A percentile compares a stretch with the other conserved stretches of the same genome.
These are phyloP conservation scores for Annulohypoxylon nitens DNA, from an alignment of 495 filamentous ascomycete species.

Conservation along the genomic window DNA sequence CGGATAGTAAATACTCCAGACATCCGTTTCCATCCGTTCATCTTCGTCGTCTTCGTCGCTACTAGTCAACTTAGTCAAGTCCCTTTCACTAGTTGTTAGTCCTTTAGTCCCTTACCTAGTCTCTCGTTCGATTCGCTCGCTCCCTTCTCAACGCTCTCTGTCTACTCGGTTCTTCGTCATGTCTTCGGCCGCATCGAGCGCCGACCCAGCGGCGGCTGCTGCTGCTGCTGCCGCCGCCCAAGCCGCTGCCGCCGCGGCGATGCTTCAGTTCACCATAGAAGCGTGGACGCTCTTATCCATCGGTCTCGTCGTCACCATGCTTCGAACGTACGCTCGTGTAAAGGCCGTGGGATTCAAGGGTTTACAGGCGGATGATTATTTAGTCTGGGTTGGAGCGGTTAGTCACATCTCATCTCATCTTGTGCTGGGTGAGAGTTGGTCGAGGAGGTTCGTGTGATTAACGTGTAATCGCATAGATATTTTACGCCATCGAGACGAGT, in stretches of 20 bases:
- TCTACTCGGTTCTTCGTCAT: constrained; percentile 9
- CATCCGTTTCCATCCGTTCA: constrained; percentile 19
- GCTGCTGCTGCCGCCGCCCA: constrained; percentile 48
- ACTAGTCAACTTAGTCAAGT: constrained; percentile 41
- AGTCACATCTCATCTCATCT: constrained; percentile 33
- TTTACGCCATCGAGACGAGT: constrained; percentile 56
- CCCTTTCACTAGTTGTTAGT: constrained; percentile 20
- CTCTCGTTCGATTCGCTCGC: constrained; percentile 20
- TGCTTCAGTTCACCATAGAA: constrained; percentile 57
- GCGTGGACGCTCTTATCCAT: constrained; percentile 62
- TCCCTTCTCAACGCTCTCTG: constrained; percentile 16
- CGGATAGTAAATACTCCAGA: constrained; percentile 34
- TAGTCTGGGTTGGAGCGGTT: constrained; percentile 58
- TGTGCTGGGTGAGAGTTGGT: neutral
- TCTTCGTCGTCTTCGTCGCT: constrained; percentile 4
- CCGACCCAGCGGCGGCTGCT: constrained; percentile 34
- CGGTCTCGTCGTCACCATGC: constrained; percentile 52
- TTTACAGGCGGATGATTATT: constrained; percentile 56
- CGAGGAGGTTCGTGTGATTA: constrained; percentile 12
- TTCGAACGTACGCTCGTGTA: constrained; percentile 55
- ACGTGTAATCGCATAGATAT: constrained; percentile 39
- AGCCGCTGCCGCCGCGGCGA: constrained; percentile 49
- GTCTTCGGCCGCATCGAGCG: constrained; percentile 34
- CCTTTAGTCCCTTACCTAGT: constrained; percentile 2
- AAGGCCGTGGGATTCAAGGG: constrained; percentile 52